These are phyloP conservation scores for Penicillium cosmopolitanum DNA, from an alignment of 495 filamentous ascomycete genomes.

Conservation along the genomic window DNA sequence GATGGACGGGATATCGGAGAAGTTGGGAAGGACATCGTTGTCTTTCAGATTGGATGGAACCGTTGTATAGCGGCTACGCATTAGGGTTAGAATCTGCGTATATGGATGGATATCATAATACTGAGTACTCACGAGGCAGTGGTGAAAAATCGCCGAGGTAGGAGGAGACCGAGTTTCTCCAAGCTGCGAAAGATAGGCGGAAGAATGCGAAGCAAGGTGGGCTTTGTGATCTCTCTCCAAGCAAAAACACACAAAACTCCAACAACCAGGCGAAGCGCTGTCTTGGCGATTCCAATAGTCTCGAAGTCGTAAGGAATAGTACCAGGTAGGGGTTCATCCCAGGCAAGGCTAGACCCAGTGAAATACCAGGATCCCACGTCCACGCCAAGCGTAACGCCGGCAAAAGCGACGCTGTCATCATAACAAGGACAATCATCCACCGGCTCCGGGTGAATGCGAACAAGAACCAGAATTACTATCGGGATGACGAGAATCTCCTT, in stretches of 20 bases:
- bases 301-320: conserved; percentile 68
- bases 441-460: conserved; percentile 92
- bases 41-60: conserved; percentile 78
- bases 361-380: conserved; percentile 83
- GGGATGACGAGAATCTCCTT: conserved; percentile 61
- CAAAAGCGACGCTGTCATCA: conserved; percentile 93
- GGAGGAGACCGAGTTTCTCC: conserved; percentile 72
- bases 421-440: conserved; percentile 98
- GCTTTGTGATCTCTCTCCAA: conserved; percentile 89
- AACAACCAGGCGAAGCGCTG: conserved; percentile 66
- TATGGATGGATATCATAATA: not conserved
- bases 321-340: conserved; percentile 59
- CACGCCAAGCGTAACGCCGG: conserved; percentile 82
- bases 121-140: conserved; percentile 72
- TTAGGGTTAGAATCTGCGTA: not conserved
- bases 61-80: conserved; percentile 73
- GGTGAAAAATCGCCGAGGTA: conserved; percentile 88
- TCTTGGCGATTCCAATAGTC: conserved; percentile 62
- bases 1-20: conserved; percentile 80
- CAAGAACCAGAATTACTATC: conserved; percentile 68
- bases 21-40: conserved; percentile 83
- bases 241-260: conserved; percentile 83
- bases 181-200: conserved; percentile 87
- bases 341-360: conserved; percentile 56
- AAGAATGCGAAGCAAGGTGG: conserved; percentile 71